Conservation (phyloP, 202 grass and related monocot genomes). For the Brachypodium distachyon region DNA sequence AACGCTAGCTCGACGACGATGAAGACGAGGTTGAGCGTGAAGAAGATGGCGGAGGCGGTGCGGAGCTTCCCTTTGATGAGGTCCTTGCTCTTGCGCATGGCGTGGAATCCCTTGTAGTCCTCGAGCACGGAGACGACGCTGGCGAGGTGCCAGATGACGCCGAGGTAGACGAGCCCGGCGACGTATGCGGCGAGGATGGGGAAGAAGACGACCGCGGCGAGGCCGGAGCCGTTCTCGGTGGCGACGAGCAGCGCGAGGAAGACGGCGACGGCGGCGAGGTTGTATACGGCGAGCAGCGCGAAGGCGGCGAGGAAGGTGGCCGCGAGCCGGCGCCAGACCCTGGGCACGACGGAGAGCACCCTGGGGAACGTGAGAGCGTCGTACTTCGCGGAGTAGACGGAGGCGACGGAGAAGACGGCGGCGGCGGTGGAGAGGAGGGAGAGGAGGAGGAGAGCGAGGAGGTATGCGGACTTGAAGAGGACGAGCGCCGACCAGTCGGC, state of each 20-base stretch:
- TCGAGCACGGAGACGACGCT: constrained; percentile 94
- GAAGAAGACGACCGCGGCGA: constrained; percentile 16
- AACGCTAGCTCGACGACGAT: constrained; percentile 48
- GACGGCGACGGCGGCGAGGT: constrained; percentile 22
- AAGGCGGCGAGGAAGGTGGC: constrained; percentile 78
- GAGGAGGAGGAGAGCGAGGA: constrained; percentile 72
- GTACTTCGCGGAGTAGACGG: constrained; percentile 75
- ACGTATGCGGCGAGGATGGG: constrained; percentile 36
- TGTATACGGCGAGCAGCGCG: constrained; percentile 59
- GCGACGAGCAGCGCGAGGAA: constrained; percentile 36
- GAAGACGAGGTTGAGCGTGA: constrained; percentile 63
- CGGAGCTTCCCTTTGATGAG: constrained; percentile 60
- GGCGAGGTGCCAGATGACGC: constrained; percentile 86
- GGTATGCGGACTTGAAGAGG: constrained; percentile 77
- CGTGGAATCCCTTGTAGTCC: constrained; percentile 64
- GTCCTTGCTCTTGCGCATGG: constrained; percentile 65
- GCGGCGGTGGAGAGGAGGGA: constrained; percentile 77
- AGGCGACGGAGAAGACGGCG: constrained; percentile 80
- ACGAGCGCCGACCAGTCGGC: constrained; percentile 49
- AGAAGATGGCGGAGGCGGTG: constrained; percentile 36
- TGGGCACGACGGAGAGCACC: constrained; percentile 74
- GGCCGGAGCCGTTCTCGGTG: constrained; percentile 20
- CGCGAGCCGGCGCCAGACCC: constrained; percentile 81
- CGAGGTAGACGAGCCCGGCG: constrained; percentile 54
- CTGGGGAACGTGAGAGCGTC: constrained; percentile 70